A percentile compares a stretch with the other conserved stretches of the same genome.
Conservation (phyloP, 306 rosid genomes). For the Inga laurina region DNA sequence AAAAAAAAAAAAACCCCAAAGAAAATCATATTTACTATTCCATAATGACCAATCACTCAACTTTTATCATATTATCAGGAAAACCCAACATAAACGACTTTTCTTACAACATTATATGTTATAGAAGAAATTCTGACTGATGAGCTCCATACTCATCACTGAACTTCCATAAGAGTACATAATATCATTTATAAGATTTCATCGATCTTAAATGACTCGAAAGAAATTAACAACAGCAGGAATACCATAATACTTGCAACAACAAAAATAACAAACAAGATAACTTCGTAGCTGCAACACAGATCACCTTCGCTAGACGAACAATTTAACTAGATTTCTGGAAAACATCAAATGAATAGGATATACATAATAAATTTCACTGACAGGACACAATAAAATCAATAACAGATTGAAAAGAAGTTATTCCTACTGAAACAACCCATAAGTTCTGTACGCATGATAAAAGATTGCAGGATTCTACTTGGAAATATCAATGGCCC, state of each 20-base stretch:
- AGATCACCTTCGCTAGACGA: background rate
- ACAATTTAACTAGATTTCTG: background rate
- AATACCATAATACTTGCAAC: background rate
- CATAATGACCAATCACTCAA: constrained; percentile 16
- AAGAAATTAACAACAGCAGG: background rate
- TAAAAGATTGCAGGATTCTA: background rate
- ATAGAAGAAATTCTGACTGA: background rate
- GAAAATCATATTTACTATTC: background rate
- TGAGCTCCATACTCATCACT: constrained; percentile 17
- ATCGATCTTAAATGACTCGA: background rate
- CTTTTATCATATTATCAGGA: constrained; percentile 10
- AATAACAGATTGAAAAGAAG: constrained; percentile 6
- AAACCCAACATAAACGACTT: background rate
- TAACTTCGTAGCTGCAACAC: constrained; percentile 7
- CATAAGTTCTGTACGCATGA: background rate
- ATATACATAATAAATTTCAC: background rate
- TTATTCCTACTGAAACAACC: background rate
- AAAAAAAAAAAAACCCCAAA: too few species aligned
- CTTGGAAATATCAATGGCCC: background rate
- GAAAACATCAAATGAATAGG: constrained; percentile 19
- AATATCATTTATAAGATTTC: background rate
- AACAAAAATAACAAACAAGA: constrained; percentile 3
- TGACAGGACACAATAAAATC: background rate
- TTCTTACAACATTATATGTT: background rate
- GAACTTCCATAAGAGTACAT: background rate